phyloP scores from a whole-genome alignment of 306 rosid species.

The Cucurbita pepo region DNA sequence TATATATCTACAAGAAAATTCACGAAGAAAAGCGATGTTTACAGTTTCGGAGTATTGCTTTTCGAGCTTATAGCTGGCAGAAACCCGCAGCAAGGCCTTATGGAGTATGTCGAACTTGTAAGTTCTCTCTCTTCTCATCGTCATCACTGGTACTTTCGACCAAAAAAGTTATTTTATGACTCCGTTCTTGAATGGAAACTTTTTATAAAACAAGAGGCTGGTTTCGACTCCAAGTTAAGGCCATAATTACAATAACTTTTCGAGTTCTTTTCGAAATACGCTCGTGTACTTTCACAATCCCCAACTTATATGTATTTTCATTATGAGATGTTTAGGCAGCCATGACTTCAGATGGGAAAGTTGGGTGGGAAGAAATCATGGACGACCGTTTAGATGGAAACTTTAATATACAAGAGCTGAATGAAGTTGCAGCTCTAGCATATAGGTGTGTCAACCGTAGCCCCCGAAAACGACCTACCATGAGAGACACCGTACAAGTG shows the following conservation, averaged over 20 bases:
- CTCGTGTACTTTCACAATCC: not conserved
- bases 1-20: slow-evolving; percentile 74
- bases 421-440: slow-evolving; percentile 78
- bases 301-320: not conserved
- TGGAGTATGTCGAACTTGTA: slow-evolving; percentile 97
- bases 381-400: slow-evolving; percentile 68
- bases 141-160: not conserved
- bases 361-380: slow-evolving; percentile 94
- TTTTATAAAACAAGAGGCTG: not conserved
- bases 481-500: slow-evolving; percentile 88
- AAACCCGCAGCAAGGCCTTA: slow-evolving; percentile 94
- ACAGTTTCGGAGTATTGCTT: slow-evolving; percentile 89
- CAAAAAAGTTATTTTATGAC: not conserved
- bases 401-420: slow-evolving; percentile 55
- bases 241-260: not conserved
- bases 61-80: slow-evolving; percentile 89
- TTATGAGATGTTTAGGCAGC: slow-evolving; percentile 60
- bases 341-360: slow-evolving; percentile 79
- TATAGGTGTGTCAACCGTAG: slow-evolving; percentile 64
- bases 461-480: slow-evolving; percentile 72
- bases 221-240: not conserved
- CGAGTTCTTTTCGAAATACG: not conserved
- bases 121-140: slow-evolving; percentile 6
- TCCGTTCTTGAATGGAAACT: not conserved
- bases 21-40: slow-evolving; percentile 96